Conservation (phyloP, 352 stramenopile species). For the Globisporangium ultimum region DNA sequence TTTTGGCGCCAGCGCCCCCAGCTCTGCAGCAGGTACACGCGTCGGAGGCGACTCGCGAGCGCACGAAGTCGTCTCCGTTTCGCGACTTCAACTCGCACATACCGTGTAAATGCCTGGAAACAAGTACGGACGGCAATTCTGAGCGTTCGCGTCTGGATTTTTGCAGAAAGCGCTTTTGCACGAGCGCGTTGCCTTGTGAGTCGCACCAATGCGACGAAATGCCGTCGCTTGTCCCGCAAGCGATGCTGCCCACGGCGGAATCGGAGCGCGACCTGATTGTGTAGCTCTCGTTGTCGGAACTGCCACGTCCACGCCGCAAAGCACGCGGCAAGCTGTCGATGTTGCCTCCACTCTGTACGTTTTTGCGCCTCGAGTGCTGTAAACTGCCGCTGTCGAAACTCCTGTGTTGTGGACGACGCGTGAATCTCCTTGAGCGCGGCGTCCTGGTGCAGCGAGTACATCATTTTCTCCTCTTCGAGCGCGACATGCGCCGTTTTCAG, state of each 20-base stretch:
- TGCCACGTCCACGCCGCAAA: constrained; percentile 19
- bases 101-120: constrained; percentile 11
- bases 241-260: constrained; percentile 18
- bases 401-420: constrained; percentile 17
- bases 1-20: constrained; percentile 19
- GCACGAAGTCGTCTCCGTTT: constrained; percentile 16
- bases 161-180: too few species aligned
- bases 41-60: constrained; percentile 13
- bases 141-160: too few species aligned
- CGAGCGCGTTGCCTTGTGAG: not conserved
- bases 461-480: constrained; percentile 42
- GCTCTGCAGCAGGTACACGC: constrained; percentile 15
- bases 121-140: too few species aligned
- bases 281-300: constrained; percentile 9
- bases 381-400: constrained; percentile 20
- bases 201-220: constrained; percentile 19
- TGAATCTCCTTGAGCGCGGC: constrained; percentile 31
- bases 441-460: constrained; percentile 33
- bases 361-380: constrained; percentile 19
- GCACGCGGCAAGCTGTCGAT: not conserved
- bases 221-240: constrained; percentile 6
- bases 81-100: constrained; percentile 11
- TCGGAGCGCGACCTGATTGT: constrained; percentile 16
- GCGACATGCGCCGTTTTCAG: constrained; percentile 33
- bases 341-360: constrained; percentile 13